Percentiles rank a stretch among this genome's conserved stretches.
These are phyloP conservation scores for Neodidymelliopsis sp. DNA, from an alignment of 2,329 filamentous ascomycete species.

Conservation along the genomic window DNA sequence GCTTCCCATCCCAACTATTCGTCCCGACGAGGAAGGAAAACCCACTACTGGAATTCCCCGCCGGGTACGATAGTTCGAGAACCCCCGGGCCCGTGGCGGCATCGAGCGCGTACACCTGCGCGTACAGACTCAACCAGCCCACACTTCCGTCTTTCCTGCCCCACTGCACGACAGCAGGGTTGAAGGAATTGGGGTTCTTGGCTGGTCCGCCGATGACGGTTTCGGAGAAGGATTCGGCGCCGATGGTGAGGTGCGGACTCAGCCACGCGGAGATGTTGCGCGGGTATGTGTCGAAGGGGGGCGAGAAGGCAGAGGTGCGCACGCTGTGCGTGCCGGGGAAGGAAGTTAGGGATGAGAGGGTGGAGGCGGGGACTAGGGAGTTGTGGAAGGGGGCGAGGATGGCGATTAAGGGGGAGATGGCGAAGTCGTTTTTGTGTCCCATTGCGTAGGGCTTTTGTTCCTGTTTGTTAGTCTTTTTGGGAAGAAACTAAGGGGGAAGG, in stretches of 20 bases:
- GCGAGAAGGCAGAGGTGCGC: constrained; percentile 62
- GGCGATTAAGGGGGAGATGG: constrained; percentile 64
- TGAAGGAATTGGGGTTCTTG: constrained; percentile 62
- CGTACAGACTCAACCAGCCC: constrained; percentile 41
- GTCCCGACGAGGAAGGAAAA: constrained; percentile 61
- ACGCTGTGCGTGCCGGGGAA: constrained; percentile 65
- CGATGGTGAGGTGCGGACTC: constrained; percentile 64
- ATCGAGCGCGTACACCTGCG: constrained; percentile 33
- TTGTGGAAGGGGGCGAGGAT: constrained; percentile 61
- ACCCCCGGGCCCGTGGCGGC: constrained; percentile 35
- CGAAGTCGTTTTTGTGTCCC: constrained; percentile 67
- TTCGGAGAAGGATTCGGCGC: constrained; percentile 66
- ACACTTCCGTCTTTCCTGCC: constrained; percentile 40
- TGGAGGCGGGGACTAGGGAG: constrained; percentile 54
- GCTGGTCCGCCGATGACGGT: constrained; percentile 63
- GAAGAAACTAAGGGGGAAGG: neutral
- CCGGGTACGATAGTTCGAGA: constrained; percentile 63
- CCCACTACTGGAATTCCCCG: constrained; percentile 57
- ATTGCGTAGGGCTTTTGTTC: constrained; percentile 57
- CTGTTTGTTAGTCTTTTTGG: constrained; percentile 2
- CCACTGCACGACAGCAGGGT: constrained; percentile 69
- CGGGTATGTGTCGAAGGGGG: constrained; percentile 63
- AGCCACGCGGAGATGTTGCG: constrained; percentile 69
- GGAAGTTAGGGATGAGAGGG: constrained; percentile 49
- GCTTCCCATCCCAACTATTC: constrained; percentile 53